A percentile compares a stretch with the other conserved stretches of the same genome.
Evolutionary conservation across 192 early-diverging fungal genomes (phyloP).

Genomic region (Lunasporangiospora selenospora): DNA sequence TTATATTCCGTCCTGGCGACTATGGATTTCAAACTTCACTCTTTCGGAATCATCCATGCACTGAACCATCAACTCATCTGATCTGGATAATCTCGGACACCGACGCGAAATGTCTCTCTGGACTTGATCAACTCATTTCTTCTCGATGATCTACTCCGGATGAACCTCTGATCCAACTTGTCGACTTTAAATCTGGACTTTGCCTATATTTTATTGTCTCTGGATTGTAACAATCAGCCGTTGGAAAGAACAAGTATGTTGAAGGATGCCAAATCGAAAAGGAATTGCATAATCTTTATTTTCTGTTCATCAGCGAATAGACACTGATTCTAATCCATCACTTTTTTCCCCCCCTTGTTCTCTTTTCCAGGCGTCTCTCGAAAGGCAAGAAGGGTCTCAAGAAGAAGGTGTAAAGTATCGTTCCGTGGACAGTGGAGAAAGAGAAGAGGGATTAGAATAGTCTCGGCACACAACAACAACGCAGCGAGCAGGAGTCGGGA

Average conservation of each 20-base stretch:
- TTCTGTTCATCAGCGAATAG: neutral
- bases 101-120: neutral
- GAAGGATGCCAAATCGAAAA: slow-evolving; percentile 1
- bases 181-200: too few species aligned
- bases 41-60: neutral
- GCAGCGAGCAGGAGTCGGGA: neutral
- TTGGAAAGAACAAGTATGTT: slow-evolving; percentile 87
- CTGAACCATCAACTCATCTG: neutral
- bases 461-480: slow-evolving; percentile 3
- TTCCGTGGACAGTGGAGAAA: slow-evolving; percentile 15
- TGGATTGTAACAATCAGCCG: slow-evolving; percentile 59
- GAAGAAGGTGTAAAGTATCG: slow-evolving; percentile 93
- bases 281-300: neutral
- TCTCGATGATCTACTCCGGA: neutral
- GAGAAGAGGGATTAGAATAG: neutral
- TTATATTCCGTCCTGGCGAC: neutral
- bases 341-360: slow-evolving; percentile 3
- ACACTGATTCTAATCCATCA: neutral
- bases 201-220: neutral
- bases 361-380: slow-evolving; percentile 81
- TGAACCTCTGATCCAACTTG: neutral
- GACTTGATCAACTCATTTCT: neutral
- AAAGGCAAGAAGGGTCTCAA: slow-evolving; percentile 99
- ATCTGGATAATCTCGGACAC: neutral
- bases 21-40: neutral